Evolutionary conservation across 1,284 basidiomycete species (phyloP).

Genomic region (Rhodotorula mucilaginosa): DNA sequence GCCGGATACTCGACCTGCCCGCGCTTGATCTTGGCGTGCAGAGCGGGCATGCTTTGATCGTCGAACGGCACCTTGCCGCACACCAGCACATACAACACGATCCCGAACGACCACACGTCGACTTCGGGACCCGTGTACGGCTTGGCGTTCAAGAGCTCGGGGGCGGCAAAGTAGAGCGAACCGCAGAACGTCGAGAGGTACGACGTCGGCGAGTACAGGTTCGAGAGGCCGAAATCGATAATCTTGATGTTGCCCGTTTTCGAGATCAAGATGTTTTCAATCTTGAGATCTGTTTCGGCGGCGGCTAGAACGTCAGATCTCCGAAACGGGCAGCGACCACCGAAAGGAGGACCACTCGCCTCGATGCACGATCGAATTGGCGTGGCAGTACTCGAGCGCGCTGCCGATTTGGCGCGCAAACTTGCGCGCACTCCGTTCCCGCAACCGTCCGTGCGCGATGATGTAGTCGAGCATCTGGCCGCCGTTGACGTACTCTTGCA

Average conservation of each 20-base stretch:
- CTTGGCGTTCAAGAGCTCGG: conserved; percentile 92
- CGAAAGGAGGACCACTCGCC: conserved; percentile 42
- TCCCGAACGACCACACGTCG: conserved; percentile 98
- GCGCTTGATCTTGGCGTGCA: conserved; percentile 98
- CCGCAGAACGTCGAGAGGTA: conserved; percentile 96
- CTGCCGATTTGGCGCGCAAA: conserved; percentile 96
- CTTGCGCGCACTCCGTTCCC: conserved; percentile 92
- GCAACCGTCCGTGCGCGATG: conserved; percentile 92
- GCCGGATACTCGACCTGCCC: conserved; percentile 95
- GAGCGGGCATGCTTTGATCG: conserved; percentile 97
- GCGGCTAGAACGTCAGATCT: background rate
- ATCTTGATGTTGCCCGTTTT: conserved; percentile 99
- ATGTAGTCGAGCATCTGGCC: conserved; percentile 99
- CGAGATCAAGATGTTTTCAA: conserved; percentile 98
- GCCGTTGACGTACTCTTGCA: conserved; percentile 96
- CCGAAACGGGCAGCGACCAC: background rate
- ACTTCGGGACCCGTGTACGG: conserved; percentile 97
- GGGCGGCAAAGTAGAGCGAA: conserved; percentile 95
- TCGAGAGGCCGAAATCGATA: conserved; percentile 97
- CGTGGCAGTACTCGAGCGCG: conserved; percentile 94
- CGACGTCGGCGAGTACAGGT: conserved; percentile 80
- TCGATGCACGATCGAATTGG: conserved; percentile 95
- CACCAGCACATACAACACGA: conserved; percentile 94
- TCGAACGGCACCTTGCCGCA: conserved; percentile 99
- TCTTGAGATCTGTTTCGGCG: conserved; percentile 73